Base-by-base conservation (phyloP, 2,329 filamentous ascomycete genomes). In the Colletotrichum sublineola region DNA sequence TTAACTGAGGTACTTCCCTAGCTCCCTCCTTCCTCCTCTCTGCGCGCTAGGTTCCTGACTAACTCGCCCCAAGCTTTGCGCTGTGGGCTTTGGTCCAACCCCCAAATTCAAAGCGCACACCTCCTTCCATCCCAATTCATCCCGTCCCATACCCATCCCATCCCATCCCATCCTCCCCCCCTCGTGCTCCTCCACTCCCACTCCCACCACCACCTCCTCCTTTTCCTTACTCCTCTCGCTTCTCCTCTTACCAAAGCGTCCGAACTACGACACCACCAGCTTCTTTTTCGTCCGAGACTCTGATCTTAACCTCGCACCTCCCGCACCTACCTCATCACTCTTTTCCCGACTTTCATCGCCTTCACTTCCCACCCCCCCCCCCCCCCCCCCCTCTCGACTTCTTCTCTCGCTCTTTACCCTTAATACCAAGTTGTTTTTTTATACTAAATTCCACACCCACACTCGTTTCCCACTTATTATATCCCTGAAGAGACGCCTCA, bases 11-110 rank as follows among this genome's bases (percentile, higher is more conserved):
- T 58, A 58, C 56, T 29, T 18, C 60, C 66, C 55, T 69, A 56
- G 66, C 62, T 46, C 38, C 31, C 29, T 60, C 60, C 38, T 50
- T 64, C 67, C 52, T 53, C 50, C 20, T 55, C 66, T 72, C 48
- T 65, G 55, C 66, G 50, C 60, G 66, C 70, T 73, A 73, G 66
- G 70, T 73, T 69, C 70, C 70, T 73, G 70, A 73, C 70, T 73
- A 73, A 69, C 70, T 63, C 24, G 57, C 60, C 48, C 66, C 53
- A 70, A 73, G 70, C 70, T 73, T 61, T 60, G 52, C 66, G 58
- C 67, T 57, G 50, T 56, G 50, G 60, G 65, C 60, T 69, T 61
- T 65, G 70, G 38, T 55, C 40, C 62, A 46, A 33, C 40, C 48
- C 50, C 31, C 18, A 33, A 53, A 69, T 68, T 58, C 69, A 69